Evolutionary conservation across 495 filamentous ascomycete genomes (phyloP).

Genomic region (Zalerion maritima): DNA sequence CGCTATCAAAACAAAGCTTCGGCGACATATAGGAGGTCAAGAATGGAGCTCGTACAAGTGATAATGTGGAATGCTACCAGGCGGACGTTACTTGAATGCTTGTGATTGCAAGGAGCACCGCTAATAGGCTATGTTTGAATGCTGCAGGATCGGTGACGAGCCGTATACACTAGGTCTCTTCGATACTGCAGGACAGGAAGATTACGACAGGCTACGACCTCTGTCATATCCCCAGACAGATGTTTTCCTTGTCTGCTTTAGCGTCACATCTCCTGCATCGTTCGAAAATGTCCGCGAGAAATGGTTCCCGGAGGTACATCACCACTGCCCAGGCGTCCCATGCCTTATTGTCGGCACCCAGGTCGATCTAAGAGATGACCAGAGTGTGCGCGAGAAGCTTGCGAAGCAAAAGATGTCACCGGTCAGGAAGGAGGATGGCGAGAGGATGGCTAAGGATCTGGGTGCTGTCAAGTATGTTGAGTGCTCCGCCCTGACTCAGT

Average conservation of each 20-base stretch:
- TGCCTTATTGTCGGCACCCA: constrained; percentile 98
- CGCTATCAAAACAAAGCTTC: too few relatives aligned
- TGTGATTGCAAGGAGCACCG: too few relatives aligned
- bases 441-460: constrained; percentile 89
- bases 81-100: too few relatives aligned
- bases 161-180: constrained; percentile 95
- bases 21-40: too few relatives aligned
- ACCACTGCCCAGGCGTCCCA: constrained; percentile 95
- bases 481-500: constrained; percentile 94
- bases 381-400: constrained; percentile 78
- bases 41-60: too few relatives aligned
- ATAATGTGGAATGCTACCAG: too few relatives aligned
- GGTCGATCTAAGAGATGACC: constrained; percentile 87
- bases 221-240: constrained; percentile 97
- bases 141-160: constrained; percentile 88
- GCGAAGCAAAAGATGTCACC: constrained; percentile 90
- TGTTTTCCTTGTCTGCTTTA: constrained; percentile 97
- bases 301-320: constrained; percentile 97
- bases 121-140: too few relatives aligned
- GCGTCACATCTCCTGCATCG: constrained; percentile 93
- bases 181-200: constrained; percentile 97
- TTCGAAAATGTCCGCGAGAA: constrained; percentile 99
- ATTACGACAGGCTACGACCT: constrained; percentile 94
- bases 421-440: constrained; percentile 81
- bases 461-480: constrained; percentile 97